A percentile compares a stretch with the other conserved stretches of the same genome.
These are phyloP conservation scores for Punica granatum DNA, from an alignment of 345 rosid genomes.

Conservation along the genomic window DNA sequence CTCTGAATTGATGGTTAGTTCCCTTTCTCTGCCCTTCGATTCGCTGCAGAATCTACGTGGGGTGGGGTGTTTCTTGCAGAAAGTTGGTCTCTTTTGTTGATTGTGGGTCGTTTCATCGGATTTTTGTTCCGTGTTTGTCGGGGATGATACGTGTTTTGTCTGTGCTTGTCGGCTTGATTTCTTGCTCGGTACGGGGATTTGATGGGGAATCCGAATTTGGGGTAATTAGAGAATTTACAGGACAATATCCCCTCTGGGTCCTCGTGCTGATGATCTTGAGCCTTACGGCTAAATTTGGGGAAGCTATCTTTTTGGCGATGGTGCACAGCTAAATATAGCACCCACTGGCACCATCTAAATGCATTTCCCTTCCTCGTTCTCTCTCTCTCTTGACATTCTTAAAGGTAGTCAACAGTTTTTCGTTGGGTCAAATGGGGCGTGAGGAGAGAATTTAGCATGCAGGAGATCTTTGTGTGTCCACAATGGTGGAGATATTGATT, in stretches of 20 bases:
- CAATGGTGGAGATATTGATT: not conserved
- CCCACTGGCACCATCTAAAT: not conserved
- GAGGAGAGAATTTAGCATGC: constrained; percentile 2
- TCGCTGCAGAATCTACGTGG: not conserved
- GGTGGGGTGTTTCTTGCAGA: not conserved
- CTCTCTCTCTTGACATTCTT: not conserved
- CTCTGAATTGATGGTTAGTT: not conserved
- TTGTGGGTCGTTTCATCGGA: not conserved
- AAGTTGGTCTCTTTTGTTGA: not conserved
- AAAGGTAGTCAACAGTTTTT: constrained; percentile 12
- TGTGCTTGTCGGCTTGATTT: not conserved
- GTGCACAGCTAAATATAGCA: constrained; percentile 5
- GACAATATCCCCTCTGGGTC: constrained; percentile 4
- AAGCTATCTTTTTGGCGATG: constrained; percentile 5
- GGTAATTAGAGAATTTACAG: not conserved
- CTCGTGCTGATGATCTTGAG: constrained; percentile 9
- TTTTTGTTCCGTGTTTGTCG: not conserved
- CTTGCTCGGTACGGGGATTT: not conserved
- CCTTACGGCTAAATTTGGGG: constrained; percentile 45
- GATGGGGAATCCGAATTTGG: not conserved
- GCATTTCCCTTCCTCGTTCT: not conserved
- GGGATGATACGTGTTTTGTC: not conserved
- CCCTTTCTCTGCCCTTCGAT: too few species aligned
- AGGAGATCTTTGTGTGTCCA: not conserved
- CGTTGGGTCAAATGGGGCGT: constrained; percentile 1